A percentile compares a stretch with the other conserved stretches of the same genome.
Evolutionary conservation across 805 yeast species (phyloP).

Genomic region (Myxozyma geophila): DNA sequence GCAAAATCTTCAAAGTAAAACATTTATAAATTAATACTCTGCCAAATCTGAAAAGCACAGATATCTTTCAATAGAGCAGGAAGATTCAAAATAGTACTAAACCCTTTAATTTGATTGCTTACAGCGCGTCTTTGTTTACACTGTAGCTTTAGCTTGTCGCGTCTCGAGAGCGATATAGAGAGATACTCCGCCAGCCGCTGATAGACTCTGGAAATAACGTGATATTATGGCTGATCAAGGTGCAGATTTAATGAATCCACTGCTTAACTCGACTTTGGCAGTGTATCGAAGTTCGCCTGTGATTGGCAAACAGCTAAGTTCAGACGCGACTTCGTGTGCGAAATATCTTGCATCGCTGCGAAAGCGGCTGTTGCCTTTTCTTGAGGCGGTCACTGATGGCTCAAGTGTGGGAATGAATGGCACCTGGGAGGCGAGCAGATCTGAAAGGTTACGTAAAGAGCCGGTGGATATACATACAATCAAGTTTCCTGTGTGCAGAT

Average conservation of each 20-base stretch:
- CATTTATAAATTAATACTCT: too few species aligned
- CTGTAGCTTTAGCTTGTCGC: not conserved
- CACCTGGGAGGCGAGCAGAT: slow-evolving; percentile 3
- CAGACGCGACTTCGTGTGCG: slow-evolving; percentile 7
- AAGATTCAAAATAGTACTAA: not conserved
- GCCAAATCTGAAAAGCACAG: too few species aligned
- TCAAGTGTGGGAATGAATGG: not conserved
- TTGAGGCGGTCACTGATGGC: not conserved
- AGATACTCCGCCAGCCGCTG: not conserved
- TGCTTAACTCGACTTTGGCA: slow-evolving; percentile 13
- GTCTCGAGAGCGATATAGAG: not conserved
- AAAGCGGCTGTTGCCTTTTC: slow-evolving; percentile 12
- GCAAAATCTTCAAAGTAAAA: not conserved
- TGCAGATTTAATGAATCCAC: not conserved
- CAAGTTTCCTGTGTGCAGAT: slow-evolving; percentile 12
- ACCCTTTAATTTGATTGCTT: not conserved
- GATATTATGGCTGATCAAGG: not conserved
- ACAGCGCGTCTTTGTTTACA: not conserved
- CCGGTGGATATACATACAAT: slow-evolving; percentile 10
- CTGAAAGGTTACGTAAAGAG: not conserved
- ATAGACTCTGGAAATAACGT: not conserved
- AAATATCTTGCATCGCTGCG: slow-evolving; percentile 16
- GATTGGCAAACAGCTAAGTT: not conserved
- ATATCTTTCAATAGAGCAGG: too few species aligned
- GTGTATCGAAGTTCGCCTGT: slow-evolving; percentile 13